These are phyloP conservation scores for Naganishia sp. DNA, from an alignment of 1,284 basidiomycete species.

Conservation along the genomic window DNA sequence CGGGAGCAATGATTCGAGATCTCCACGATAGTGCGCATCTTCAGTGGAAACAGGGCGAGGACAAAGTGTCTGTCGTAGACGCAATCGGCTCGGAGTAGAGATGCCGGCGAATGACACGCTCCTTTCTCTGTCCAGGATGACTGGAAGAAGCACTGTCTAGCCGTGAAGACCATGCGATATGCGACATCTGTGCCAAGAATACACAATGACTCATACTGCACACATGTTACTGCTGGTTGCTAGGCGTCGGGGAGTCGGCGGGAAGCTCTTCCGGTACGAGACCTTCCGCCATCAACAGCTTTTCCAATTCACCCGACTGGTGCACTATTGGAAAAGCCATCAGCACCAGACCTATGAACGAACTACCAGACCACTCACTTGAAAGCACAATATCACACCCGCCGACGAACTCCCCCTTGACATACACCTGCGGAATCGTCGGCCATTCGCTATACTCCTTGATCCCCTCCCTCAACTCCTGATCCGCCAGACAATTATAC, in stretches of 20 bases:
- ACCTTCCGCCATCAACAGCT: conserved; percentile 71
- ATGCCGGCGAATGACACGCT: too few species aligned
- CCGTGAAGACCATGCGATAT: not conserved
- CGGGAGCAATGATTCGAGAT: not conserved
- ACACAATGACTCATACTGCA: not conserved
- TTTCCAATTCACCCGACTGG: conserved; percentile 89
- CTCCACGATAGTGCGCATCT: too few species aligned
- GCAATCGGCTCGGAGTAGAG: too few species aligned
- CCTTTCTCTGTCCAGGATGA: too few species aligned
- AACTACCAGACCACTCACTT: conserved; percentile 64
- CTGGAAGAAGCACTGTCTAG: not conserved
- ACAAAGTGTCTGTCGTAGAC: too few species aligned
- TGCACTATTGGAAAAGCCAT: conserved; percentile 69
- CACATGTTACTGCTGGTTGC: conserved; percentile 18
- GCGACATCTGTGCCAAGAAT: not conserved
- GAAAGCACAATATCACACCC: conserved; percentile 92
- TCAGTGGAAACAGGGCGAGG: too few species aligned
- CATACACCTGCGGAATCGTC: conserved; percentile 93
- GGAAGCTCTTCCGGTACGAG: conserved; percentile 61
- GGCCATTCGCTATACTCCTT: conserved; percentile 99
- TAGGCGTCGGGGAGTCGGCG: conserved; percentile 34
- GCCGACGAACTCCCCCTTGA: conserved; percentile 92
- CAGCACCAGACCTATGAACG: not conserved
- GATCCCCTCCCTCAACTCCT: conserved; percentile 68
- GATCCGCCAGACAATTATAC: conserved; percentile 86